Conservation (phyloP, 805 yeast species). For the Wickerhamiella azymoides region DNA sequence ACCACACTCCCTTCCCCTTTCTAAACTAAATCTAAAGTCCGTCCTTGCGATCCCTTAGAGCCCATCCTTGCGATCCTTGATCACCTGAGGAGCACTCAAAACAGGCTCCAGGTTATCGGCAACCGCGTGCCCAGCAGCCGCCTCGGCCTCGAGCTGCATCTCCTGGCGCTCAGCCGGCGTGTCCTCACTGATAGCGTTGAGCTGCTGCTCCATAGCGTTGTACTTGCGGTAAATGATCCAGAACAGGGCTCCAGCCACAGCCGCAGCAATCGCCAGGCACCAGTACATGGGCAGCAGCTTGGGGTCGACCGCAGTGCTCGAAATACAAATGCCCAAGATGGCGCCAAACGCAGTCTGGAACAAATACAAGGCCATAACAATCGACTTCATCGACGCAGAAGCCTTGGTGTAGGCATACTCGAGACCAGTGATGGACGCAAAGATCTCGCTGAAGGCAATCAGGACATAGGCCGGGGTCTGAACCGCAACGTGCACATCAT, state of each 20-base stretch:
- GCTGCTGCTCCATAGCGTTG: slow-evolving; percentile 43
- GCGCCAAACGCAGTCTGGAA: slow-evolving; percentile 66
- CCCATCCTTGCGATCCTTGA: neutral
- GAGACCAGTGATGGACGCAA: slow-evolving; percentile 68
- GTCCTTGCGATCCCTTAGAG: neutral
- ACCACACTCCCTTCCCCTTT: too few relatives aligned
- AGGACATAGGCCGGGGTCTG: slow-evolving; percentile 63
- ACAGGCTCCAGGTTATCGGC: slow-evolving; percentile 7
- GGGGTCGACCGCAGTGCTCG: slow-evolving; percentile 55
- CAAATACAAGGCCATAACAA: slow-evolving; percentile 48
- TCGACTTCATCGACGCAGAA: slow-evolving; percentile 52
- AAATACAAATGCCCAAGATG: slow-evolving; percentile 59
- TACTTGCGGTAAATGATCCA: slow-evolving; percentile 44
- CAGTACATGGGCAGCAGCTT: slow-evolving; percentile 56
- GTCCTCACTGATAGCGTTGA: slow-evolving; percentile 35
- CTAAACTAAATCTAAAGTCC: neutral
- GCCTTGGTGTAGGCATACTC: slow-evolving; percentile 80
- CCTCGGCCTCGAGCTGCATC: neutral
- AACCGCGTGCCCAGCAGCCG: slow-evolving; percentile 7
- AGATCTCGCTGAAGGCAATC: slow-evolving; percentile 62
- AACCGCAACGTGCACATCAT: slow-evolving; percentile 50
- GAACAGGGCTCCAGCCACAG: slow-evolving; percentile 46
- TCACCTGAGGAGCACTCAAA: neutral
- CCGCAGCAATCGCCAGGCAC: slow-evolving; percentile 46
- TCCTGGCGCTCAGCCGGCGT: neutral